Evolutionary conservation across 495 filamentous ascomycete genomes (phyloP), one percentile per base, ranked within the genome.

Genomic region (Penicillium arizonense): DNA sequence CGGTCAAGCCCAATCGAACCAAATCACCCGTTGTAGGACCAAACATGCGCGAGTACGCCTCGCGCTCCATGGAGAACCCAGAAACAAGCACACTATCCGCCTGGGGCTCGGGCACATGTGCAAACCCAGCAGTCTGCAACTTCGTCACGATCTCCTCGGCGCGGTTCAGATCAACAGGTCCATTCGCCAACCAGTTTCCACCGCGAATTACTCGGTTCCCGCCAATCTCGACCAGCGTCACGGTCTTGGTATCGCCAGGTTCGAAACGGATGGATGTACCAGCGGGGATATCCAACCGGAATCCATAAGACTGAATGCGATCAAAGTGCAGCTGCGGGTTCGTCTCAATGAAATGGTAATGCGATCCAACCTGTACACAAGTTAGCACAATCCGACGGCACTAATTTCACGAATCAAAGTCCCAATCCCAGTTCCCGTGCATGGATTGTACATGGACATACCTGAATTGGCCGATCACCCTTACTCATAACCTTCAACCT

Each of bases 331-430:
- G 76, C 68, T 87, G 82, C 18, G 92, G 89, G 65, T 98, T 98
- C 18, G 84, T 87, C 76, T 98, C 94, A 62, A 96, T 82, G 68
- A 98, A 91, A 71, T 97, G 92, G 71, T 97, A 98, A 68, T 98
- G 94, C 50, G 90, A 96, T 16, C 94, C 94, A 56, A 92, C 79
- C 83, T 88, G 59, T 7, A 12, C 16, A 49, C 18, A 41, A 26
- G 14, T 44, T 53, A 36, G 40, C 41, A 28, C 40, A 4, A 13
- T 30, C 28, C 28, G 7, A 30, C 7, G 2, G 7, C 7, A 2
- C 28, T 5, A 9, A 10, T 10, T 10, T 7, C 28, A 2, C 28
- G 9, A 7, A 30, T 30, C 28, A 7, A 5, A 8, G 28, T 30
- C 28, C 39, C 39, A 42, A 13, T 24, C 21, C 1, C 4, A 12